A percentile compares a stretch with the other conserved stretches of the same genome.
Evolutionary conservation across 148 eudicot species (phyloP).

Genomic region (Limonium bicolor): DNA sequence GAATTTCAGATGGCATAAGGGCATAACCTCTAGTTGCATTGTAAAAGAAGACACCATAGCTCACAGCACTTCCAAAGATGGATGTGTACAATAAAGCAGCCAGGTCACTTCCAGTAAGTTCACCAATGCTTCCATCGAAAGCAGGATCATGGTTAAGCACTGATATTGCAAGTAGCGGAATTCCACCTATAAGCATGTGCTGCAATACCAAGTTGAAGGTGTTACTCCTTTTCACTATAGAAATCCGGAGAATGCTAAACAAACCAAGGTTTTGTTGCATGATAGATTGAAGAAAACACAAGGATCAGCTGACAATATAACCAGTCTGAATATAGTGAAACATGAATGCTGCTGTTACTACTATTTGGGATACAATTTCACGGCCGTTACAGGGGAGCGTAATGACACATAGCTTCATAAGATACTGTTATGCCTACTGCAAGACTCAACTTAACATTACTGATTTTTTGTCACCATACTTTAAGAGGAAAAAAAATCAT

Average conservation of each 20-base stretch:
- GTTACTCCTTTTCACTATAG: neutral
- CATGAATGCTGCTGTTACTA: no score
- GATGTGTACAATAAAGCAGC: constrained; percentile 82
- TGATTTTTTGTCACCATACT: no score
- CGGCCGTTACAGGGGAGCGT: no score
- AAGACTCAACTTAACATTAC: no score
- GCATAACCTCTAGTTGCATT: constrained; percentile 78
- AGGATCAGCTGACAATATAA: no score
- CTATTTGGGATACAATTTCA: no score
- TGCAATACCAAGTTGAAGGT: constrained; percentile 19
- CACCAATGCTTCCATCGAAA: constrained; percentile 38
- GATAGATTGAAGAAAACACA: no score
- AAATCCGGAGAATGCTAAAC: no score
- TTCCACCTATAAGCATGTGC: constrained; percentile 97
- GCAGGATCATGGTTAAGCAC: constrained; percentile 72
- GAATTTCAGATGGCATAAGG: neutral
- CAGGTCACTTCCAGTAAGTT: constrained; percentile 50
- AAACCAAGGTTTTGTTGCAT: constrained; percentile 61
- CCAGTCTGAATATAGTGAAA: no score
- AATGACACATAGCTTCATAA: no score
- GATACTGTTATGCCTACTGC: no score
- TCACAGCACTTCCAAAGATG: constrained; percentile 87
- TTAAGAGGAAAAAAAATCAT: no score
- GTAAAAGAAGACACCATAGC: constrained; percentile 94
- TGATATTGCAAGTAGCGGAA: constrained; percentile 65